Evolutionary conservation across 2,329 filamentous ascomycete species (phyloP).

Genomic region (Calcarisporium arbuscula): DNA sequence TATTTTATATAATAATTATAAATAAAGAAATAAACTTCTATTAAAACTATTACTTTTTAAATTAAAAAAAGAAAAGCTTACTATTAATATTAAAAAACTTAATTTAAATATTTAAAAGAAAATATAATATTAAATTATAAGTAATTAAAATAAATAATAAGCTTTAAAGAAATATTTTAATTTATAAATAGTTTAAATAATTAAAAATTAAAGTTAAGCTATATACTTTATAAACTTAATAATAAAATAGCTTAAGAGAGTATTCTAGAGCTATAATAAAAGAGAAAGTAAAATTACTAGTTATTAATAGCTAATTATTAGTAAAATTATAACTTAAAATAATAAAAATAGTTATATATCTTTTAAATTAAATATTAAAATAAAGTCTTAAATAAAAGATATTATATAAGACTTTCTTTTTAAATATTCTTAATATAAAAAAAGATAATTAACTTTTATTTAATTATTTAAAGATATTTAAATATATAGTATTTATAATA

Average conservation of each 20-base stretch:
- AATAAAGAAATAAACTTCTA: not conserved
- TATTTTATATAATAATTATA: not conserved
- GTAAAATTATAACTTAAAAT: not conserved
- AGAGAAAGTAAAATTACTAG: not conserved
- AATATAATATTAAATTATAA: conserved; percentile 1
- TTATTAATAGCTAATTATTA: conserved; percentile 1
- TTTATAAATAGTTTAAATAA: not conserved
- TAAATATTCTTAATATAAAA: not conserved
- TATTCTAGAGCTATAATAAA: not conserved
- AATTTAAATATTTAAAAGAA: conserved; percentile 3
- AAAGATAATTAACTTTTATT: conserved; percentile 1
- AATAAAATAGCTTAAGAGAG: not conserved
- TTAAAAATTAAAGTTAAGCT: not conserved
- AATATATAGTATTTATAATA: conserved; percentile 1
- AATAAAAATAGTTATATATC: conserved; percentile 2
- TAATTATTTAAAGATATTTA: not conserved
- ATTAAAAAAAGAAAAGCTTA: not conserved
- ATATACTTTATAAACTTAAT: not conserved
- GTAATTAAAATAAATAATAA: not conserved
- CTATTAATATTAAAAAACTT: conserved; percentile 1
- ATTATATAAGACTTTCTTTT: not conserved
- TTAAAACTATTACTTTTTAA: not conserved
- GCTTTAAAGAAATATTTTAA: not conserved
- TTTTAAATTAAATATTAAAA: not conserved
- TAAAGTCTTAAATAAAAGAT: not conserved